phyloP scores from a whole-genome alignment of 768 basidiomycete genomes.

The Lactarius quietus region DNA sequence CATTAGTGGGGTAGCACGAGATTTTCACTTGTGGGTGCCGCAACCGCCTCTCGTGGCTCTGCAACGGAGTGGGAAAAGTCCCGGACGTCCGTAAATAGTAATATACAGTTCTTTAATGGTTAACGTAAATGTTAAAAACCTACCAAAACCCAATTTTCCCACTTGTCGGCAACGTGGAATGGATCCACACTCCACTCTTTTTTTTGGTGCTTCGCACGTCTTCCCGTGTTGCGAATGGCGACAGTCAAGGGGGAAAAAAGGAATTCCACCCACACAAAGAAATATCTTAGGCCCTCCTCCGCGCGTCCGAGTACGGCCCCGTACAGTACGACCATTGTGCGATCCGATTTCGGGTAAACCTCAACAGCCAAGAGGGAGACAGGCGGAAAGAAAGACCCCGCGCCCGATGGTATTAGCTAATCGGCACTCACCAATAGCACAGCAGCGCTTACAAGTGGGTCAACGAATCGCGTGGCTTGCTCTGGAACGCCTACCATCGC shows the following conservation, averaged over 20 bases:
- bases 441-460: conserved; percentile 6
- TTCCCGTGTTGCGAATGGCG: conserved; percentile 19
- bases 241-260: background rate
- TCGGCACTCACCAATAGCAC: conserved; percentile 10
- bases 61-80: conserved; percentile 19
- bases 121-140: conserved; percentile 13
- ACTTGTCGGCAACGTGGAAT: conserved; percentile 19
- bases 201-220: conserved; percentile 8
- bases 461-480: conserved; percentile 9
- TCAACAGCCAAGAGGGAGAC: background rate
- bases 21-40: conserved; percentile 17
- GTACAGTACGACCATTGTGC: conserved; percentile 11
- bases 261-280: background rate
- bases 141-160: conserved; percentile 6
- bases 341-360: conserved; percentile 24
- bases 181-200: conserved; percentile 18
- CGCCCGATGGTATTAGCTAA: conserved; percentile 20
- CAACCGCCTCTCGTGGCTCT: background rate
- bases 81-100: conserved; percentile 14
- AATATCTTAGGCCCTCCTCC: background rate
- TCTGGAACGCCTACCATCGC: background rate
- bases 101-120: conserved; percentile 22
- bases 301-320: conserved; percentile 22
- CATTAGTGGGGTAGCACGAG: conserved; percentile 24
- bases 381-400: conserved; percentile 5